Base-by-base conservation (phyloP, 2,329 filamentous ascomycete species). In the Epicoccum nigrum region DNA sequence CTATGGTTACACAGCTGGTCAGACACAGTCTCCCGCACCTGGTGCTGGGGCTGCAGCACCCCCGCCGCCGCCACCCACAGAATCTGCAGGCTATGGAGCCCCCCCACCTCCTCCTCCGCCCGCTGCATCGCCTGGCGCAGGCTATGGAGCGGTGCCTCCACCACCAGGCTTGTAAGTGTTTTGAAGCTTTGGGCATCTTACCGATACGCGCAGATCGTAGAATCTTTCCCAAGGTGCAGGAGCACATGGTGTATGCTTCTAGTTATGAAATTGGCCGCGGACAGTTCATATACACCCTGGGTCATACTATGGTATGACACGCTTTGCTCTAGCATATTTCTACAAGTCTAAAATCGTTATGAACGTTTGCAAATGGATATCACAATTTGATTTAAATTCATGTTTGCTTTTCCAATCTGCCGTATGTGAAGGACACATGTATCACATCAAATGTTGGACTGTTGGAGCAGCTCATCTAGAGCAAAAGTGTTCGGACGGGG, bases 31-130 rank as follows among this genome's bases (percentile, higher is more conserved):
- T 21, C 60, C 67, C 47, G 56, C 64, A 35, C 65, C 69, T 23
- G 64, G 64, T 12, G 61, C 63, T 38, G 61, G 58, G 42, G 62
- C 58, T 15, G 60, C 64, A 40, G 57, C 65, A 44, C 59, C 63
- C 35, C 66, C 69, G 7, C 68, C 70, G 6, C 67, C 70, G 6
- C 67, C 69, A 31, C 67, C 70, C 23, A 57, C 60, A 39, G 68
- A 70, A 31, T 62, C 68, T 51, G 59, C 69, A 30, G 55, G 55
- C 20, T 63, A 62, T 43, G 64, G 65, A 43, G 64, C 62, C 40
- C 60, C 67, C 19, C 70, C 70, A 9, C 70, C 71, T 27, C 68
- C 70, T 20, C 69, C 69, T 9, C 70, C 70, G 40, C 64, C 67
- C 9, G 64, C 65, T 54, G 68, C 59, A 7, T 71, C 70, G 17